Base-by-base conservation (phyloP, 2,329 filamentous ascomycete species). In the Pyrenophora seminiperda region DNA sequence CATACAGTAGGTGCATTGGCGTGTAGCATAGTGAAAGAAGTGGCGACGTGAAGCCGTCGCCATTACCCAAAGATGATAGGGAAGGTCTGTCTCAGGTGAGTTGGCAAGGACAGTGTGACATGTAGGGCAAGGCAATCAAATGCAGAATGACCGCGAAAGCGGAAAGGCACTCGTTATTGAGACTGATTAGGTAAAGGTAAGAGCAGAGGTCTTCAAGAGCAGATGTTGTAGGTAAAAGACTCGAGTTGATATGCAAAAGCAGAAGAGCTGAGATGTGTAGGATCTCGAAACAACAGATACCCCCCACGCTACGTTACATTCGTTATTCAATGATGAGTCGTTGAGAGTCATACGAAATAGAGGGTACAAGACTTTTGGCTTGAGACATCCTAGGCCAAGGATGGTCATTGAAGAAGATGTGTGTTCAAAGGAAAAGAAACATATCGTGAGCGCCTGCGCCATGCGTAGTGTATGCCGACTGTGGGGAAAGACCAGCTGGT, bases 231-330 rank as follows among this genome's bases (percentile, higher is more conserved):
- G 24, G 24, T 11, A 11, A 11, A 27, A 13, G 1, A 18, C 11
- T 17, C 4, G 22, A 33, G 20, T 7, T 27, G 3, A 43, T 10
- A n/a, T 14, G 27, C 19, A 18, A 5, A 18, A 27, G 19, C 31
- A 19, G 10, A 43, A 4, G 24, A 43, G 30, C 7, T 33, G 33
- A 38, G 33, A 29, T n/a, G n/a, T 47, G 29, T 42, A 19, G 33
- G 38, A 22, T 18, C 34, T 20, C 27, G 31, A 47, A 43, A 31
- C 13, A 37, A 36, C 54, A 58, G 19, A 56, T 40, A 44, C 44
- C 58, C 52, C 61, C 59, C 59, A 61, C 58, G 59, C 59, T 64
- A 50, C 59, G 53, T 61, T 53, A 59, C 50, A 41, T 50, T 62
- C 59, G 39, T 62, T 46, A 62, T 58, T 57, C 24, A 42, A 48